Conservation (phyloP, 1,284 basidiomycete species). For the Inonotus obliquus region DNA sequence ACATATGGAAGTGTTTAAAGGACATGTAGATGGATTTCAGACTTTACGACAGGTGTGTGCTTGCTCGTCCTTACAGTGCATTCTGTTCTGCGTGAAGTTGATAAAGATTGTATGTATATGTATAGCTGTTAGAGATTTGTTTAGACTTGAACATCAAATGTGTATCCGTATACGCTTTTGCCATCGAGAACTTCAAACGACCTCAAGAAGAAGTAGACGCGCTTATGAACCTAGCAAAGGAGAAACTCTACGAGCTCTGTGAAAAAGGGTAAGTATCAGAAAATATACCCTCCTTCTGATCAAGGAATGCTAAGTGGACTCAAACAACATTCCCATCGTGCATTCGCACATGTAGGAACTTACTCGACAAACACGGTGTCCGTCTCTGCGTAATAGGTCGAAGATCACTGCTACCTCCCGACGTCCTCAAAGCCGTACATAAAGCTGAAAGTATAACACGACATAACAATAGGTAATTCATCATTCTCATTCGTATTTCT, state of each 20-base stretch:
- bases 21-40: conserved; percentile 85
- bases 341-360: conserved; percentile 44
- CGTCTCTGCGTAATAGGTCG: conserved; percentile 83
- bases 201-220: conserved; percentile 81
- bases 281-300: background rate
- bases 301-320: background rate
- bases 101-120: background rate
- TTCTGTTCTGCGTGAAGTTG: background rate
- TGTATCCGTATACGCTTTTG: conserved; percentile 93
- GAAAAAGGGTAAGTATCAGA: conserved; percentile 62
- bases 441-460: conserved; percentile 81
- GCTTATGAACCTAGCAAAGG: conserved; percentile 82
- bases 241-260: conserved; percentile 80
- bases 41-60: conserved; percentile 72
- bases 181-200: conserved; percentile 97
- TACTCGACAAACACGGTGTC: conserved; percentile 80
- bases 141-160: conserved; percentile 71
- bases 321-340: background rate
- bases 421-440: conserved; percentile 66
- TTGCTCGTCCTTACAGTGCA: background rate
- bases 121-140: conserved; percentile 79
- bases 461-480: conserved; percentile 67
- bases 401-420: conserved; percentile 69
- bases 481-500: conserved; percentile 3
- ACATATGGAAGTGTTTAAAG: conserved; percentile 62